Evolutionary conservation across 2,329 filamentous ascomycete species (phyloP), one percentile per base, ranked within the genome.

Genomic region (Dactylonectria estremocensis): DNA sequence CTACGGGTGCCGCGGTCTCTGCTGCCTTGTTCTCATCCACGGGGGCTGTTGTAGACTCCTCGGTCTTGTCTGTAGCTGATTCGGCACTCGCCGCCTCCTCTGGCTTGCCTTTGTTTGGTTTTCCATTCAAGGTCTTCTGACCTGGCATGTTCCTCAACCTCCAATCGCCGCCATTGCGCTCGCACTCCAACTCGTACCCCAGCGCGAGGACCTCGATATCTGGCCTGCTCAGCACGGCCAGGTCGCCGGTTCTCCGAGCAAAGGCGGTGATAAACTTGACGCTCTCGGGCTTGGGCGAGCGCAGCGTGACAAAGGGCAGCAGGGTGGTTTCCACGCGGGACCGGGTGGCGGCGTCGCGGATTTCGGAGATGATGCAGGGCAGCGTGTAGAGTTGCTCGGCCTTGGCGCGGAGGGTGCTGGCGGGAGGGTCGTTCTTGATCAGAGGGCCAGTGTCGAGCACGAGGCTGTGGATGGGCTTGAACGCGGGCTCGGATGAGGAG

Each of bases 101-200:
- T 2, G 74, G 70, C 8, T 74, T 53, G 18, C 65, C 62, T 45
- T 75, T 76, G 22, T 71, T 69, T 22, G 91, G 88, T 72, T 87
- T 87, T 3, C 93, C 93, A 78, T 95, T 95, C 63, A 95, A 78
- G 1, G 88, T 80, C 80, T 95, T 95, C 79, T 97, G 95, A 1
- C 91, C 92, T 0, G 95, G 95, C 3, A 89, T 87, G 65, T 88
- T 93, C 69, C 95, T 87, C 80, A 98, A 77, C 67, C 95, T 89
- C 92, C 94, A 97, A 78, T 97, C 91, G 2, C 95, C 95, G n/a
- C 91, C 90, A 78, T 97, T 97, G 66, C 91, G 86, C 84, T 98
- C 95, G 76, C 93, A 93, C 76, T 98, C 95, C n/a, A 98, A 80
- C 79, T 99, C 96, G 80, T 98, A 98, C 1, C 94, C 93, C 63